These are phyloP conservation scores for Oxalis stricta DNA, from an alignment of 441 rosid species.

Conservation along the genomic window DNA sequence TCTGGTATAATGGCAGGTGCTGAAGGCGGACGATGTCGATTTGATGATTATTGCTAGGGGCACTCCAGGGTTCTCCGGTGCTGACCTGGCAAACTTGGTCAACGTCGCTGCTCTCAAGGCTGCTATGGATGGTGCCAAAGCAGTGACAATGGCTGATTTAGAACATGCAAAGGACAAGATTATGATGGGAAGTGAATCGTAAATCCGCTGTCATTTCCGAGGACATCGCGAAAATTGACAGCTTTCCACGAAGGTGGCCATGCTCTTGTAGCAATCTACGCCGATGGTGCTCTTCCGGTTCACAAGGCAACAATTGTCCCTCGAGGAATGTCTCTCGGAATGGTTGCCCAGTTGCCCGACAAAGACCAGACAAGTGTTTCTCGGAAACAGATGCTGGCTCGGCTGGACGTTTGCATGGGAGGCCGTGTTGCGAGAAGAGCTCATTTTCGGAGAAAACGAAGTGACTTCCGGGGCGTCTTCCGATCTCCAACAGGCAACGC, in stretches of 20 bases:
- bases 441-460: slow-evolving; percentile 82
- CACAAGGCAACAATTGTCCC: slow-evolving; percentile 96
- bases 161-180: slow-evolving; percentile 91
- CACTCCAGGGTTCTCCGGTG: slow-evolving; percentile 93
- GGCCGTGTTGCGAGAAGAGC: slow-evolving; percentile 92
- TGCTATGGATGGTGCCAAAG: slow-evolving; percentile 87
- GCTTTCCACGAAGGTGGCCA: slow-evolving; percentile 98
- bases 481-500: slow-evolving; percentile 74
- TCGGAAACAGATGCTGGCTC: slow-evolving; percentile 88
- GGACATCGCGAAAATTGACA: slow-evolving; percentile 53
- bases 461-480: slow-evolving; percentile 78
- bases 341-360: slow-evolving; percentile 83
- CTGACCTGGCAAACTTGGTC: slow-evolving; percentile 83
- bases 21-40: slow-evolving; percentile 83
- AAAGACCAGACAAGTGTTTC: slow-evolving; percentile 61
- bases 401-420: slow-evolving; percentile 87
- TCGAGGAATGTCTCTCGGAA: slow-evolving; percentile 84
- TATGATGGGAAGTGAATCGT: slow-evolving; percentile 94
- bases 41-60: slow-evolving; percentile 88
- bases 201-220: slow-evolving; percentile 87
- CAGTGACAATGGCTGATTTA: slow-evolving; percentile 76
- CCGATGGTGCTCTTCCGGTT: slow-evolving; percentile 85
- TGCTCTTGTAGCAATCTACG: slow-evolving; percentile 85
- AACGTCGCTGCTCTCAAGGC: slow-evolving; percentile 93
- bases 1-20: slow-evolving; percentile 32